Conservation (phyloP, 2,329 filamentous ascomycete genomes). For the Colletotrichum neosansevieriae region DNA sequence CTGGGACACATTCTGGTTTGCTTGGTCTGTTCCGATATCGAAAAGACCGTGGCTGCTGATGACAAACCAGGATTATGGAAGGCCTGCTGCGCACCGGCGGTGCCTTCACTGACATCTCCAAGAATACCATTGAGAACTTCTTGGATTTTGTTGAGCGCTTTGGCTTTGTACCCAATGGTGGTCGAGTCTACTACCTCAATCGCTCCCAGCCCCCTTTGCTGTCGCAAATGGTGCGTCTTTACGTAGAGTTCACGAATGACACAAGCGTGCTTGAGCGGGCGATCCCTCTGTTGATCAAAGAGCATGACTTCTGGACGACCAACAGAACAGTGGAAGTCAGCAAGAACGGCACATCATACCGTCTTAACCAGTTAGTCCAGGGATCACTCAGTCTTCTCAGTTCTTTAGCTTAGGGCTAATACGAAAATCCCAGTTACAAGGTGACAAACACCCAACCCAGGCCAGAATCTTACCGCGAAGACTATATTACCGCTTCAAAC, state of each 20-base stretch:
- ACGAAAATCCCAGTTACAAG: conserved; percentile 57
- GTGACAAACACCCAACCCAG: conserved; percentile 75
- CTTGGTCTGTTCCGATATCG: neutral
- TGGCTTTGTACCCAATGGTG: conserved; percentile 77
- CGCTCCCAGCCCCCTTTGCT: conserved; percentile 76
- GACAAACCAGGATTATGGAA: conserved; percentile 62
- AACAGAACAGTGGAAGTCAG: conserved; percentile 70
- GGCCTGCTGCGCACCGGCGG: conserved; percentile 74
- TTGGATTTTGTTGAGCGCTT: conserved; percentile 73
- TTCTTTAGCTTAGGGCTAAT: neutral
- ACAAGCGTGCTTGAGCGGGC: conserved; percentile 70
- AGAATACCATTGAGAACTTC: conserved; percentile 78
- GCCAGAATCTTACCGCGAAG: conserved; percentile 75
- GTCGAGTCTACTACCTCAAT: conserved; percentile 76
- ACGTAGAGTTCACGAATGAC: conserved; percentile 74
- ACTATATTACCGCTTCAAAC: conserved; percentile 75
- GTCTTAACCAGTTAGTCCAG: conserved; percentile 63
- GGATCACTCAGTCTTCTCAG: no score
- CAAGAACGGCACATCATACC: conserved; percentile 60
- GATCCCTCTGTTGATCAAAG: conserved; percentile 71
- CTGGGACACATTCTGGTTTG: conserved; percentile 70
- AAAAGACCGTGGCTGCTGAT: conserved; percentile 45
- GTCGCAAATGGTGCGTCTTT: conserved; percentile 74
- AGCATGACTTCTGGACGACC: conserved; percentile 71
- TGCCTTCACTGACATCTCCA: conserved; percentile 71